phyloP scores from a whole-genome alignment of 495 filamentous ascomycete genomes.

The Penicillium soppii region DNA sequence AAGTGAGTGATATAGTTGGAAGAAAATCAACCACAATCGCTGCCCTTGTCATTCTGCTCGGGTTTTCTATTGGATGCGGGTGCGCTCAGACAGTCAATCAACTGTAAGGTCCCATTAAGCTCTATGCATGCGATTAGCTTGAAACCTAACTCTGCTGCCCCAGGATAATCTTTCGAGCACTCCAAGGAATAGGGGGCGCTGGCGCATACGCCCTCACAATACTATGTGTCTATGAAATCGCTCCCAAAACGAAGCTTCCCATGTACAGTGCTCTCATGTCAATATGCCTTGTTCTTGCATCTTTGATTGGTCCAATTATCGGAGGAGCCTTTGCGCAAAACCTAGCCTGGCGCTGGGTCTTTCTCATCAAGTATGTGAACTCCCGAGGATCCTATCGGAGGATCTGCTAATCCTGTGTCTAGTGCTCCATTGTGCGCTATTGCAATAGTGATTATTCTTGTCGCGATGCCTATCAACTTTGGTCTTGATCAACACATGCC shows the following conservation, averaged over 20 bases:
- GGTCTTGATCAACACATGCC: constrained; percentile 28
- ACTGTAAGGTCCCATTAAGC: constrained; percentile 37
- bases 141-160: background rate
- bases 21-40: constrained; percentile 47
- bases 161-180: constrained; percentile 53
- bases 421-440: constrained; percentile 25
- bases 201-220: constrained; percentile 53
- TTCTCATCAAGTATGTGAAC: constrained; percentile 56
- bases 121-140: background rate
- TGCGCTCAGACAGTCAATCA: constrained; percentile 49
- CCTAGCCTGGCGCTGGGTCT: constrained; percentile 60
- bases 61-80: constrained; percentile 58
- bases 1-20: constrained; percentile 60
- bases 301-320: constrained; percentile 50
- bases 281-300: constrained; percentile 42
- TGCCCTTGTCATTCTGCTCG: constrained; percentile 52
- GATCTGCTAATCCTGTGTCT: background rate
- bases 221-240: constrained; percentile 48
- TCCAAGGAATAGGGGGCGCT: constrained; percentile 58
- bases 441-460: constrained; percentile 16
- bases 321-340: constrained; percentile 60
- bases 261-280: constrained; percentile 47
- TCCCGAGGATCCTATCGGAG: background rate
- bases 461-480: constrained; percentile 30
- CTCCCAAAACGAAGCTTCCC: constrained; percentile 46